A percentile compares a stretch with the other conserved stretches of the same genome.
phyloP scores from a whole-genome alignment of 1,284 basidiomycete genomes.

The Takashimella tepidaria region DNA sequence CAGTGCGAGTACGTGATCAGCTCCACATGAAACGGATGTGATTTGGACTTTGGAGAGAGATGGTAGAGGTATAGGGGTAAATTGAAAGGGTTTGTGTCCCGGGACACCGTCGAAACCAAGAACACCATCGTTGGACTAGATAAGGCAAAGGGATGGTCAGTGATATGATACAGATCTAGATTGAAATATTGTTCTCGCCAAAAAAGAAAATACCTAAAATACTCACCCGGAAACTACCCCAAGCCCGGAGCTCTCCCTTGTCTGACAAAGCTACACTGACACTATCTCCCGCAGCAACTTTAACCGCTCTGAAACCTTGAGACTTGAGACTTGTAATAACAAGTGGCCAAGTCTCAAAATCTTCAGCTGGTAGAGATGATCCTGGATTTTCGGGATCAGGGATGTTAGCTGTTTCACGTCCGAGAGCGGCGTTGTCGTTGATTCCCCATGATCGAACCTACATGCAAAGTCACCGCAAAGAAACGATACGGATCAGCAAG shows the following conservation, averaged over 20 bases:
- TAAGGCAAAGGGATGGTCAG: too few relatives aligned
- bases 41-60: conserved; percentile 52
- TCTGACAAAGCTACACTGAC: conserved; percentile 74
- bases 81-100: conserved; percentile 47
- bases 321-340: conserved; percentile 66
- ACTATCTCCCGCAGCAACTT: conserved; percentile 76
- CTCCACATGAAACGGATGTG: conserved; percentile 68
- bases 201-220: neutral
- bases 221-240: conserved; percentile 88
- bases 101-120: conserved; percentile 72
- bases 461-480: conserved; percentile 2
- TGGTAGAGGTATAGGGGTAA: conserved; percentile 48
- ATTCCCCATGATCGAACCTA: conserved; percentile 83
- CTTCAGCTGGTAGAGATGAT: conserved; percentile 63
- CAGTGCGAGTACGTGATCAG: conserved; percentile 80
- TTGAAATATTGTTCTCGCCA: neutral
- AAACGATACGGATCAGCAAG: too few relatives aligned
- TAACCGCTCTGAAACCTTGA: conserved; percentile 72
- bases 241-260: conserved; percentile 73
- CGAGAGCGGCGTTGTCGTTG: conserved; percentile 87
- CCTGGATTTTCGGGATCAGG: conserved; percentile 57
- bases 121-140: conserved; percentile 67
- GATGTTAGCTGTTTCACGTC: conserved; percentile 68
- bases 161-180: too few relatives aligned
- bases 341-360: conserved; percentile 69